Percentiles rank a stretch among this genome's conserved stretches.
These are phyloP conservation scores for Tephrocybe sp. DNA, from an alignment of 768 basidiomycete species.

Conservation along the genomic window DNA sequence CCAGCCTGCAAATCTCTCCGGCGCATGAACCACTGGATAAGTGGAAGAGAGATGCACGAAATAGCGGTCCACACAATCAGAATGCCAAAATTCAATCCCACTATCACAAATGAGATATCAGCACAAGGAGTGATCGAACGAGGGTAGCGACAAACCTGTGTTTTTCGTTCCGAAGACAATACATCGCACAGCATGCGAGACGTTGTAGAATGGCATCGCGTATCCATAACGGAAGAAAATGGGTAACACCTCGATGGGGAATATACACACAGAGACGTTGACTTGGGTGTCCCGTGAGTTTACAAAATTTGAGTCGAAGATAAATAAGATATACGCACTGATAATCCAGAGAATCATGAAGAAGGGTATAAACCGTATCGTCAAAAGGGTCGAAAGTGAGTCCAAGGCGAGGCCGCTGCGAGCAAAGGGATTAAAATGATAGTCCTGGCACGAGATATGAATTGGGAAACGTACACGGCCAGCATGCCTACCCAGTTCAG, in stretches of 20 bases:
- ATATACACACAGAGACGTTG: slow-evolving; percentile 57
- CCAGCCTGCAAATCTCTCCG: slow-evolving; percentile 3
- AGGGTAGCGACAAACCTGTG: slow-evolving; percentile 42
- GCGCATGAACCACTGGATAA: slow-evolving; percentile 22
- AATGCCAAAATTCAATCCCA: slow-evolving; percentile 52
- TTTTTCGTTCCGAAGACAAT: slow-evolving; percentile 56
- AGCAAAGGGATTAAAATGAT: background rate
- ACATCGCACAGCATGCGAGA: slow-evolving; percentile 45
- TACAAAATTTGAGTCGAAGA: too few species aligned
- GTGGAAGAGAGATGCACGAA: slow-evolving; percentile 21
- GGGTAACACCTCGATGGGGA: slow-evolving; percentile 50
- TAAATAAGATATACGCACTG: slow-evolving; percentile 43
- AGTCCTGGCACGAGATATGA: background rate
- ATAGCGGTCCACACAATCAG: slow-evolving; percentile 32
- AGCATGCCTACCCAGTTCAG: slow-evolving; percentile 58
- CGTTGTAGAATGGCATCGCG: slow-evolving; percentile 58
- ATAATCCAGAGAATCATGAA: slow-evolving; percentile 71
- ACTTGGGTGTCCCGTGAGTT: too few species aligned
- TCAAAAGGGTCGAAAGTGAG: slow-evolving; percentile 56
- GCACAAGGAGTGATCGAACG: background rate
- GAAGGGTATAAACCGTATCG: slow-evolving; percentile 49
- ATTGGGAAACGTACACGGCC: slow-evolving; percentile 41
- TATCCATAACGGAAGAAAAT: slow-evolving; percentile 51
- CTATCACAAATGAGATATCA: slow-evolving; percentile 23
- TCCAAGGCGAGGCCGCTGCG: slow-evolving; percentile 64